These are phyloP conservation scores for Adansonia grandidieri DNA, from an alignment of 441 rosid genomes.

Conservation along the genomic window DNA sequence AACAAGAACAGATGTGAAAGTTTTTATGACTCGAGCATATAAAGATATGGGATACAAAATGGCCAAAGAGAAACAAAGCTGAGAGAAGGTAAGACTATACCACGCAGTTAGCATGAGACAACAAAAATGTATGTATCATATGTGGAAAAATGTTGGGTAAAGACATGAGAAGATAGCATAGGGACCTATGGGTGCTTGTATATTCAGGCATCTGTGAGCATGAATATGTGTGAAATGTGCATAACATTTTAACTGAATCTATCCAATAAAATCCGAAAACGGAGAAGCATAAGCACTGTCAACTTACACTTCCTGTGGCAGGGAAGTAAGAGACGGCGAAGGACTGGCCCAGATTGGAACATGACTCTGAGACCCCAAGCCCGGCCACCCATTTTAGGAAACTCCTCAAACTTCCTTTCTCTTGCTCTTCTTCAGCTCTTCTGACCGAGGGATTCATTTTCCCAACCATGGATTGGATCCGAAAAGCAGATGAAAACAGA, in stretches of 20 bases:
- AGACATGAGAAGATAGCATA: background rate
- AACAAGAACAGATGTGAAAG: slow-evolving; percentile 16
- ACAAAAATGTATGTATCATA: background rate
- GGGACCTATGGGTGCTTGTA: background rate
- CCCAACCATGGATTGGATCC: too few species aligned
- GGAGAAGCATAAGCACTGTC: slow-evolving; percentile 15
- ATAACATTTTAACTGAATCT: background rate
- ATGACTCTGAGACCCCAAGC: slow-evolving; percentile 58
- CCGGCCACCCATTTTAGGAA: slow-evolving; percentile 69
- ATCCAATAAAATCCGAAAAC: background rate
- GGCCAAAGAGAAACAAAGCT: background rate
- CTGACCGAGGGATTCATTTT: too few species aligned
- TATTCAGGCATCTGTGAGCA: background rate
- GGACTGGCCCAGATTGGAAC: slow-evolving; percentile 55
- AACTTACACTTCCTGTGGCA: slow-evolving; percentile 76
- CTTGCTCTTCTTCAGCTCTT: slow-evolving; percentile 30
- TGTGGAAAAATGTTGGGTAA: background rate
- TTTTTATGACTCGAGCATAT: background rate
- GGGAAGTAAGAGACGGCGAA: slow-evolving; percentile 69
- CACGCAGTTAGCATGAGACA: background rate
- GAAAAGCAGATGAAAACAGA: too few species aligned
- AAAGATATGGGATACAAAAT: background rate
- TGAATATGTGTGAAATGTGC: background rate
- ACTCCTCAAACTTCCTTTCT: slow-evolving; percentile 37
- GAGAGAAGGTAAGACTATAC: background rate